Percentiles rank a stretch among this genome's conserved stretches.
Evolutionary conservation across 805 yeast species (phyloP).

Genomic region (Deakozyma indianensis): DNA sequence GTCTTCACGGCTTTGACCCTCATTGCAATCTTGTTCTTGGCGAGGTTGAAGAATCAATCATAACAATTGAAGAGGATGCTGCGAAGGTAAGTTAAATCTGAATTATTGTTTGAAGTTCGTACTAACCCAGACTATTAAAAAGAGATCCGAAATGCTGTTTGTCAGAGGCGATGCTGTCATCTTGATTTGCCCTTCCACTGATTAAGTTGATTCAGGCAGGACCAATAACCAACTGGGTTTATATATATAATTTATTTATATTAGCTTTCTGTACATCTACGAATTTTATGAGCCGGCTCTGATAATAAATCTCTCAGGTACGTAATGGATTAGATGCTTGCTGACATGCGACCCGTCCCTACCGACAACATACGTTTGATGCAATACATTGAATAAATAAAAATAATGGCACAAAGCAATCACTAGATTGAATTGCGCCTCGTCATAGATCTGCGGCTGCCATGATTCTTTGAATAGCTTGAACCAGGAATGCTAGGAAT

Average conservation of each 20-base stretch:
- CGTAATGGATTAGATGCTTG: too few species aligned
- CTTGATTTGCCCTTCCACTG: slow-evolving; percentile 39
- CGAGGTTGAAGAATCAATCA: slow-evolving; percentile 78
- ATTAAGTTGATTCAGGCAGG: slow-evolving; percentile 3
- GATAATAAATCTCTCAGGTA: too few species aligned
- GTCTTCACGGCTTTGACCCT: slow-evolving; percentile 85
- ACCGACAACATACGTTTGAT: too few species aligned
- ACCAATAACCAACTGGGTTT: too few species aligned
- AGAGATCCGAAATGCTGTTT: slow-evolving; percentile 69
- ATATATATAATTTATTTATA: too few species aligned
- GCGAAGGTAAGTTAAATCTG: slow-evolving; percentile 18
- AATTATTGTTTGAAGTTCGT: slow-evolving; percentile 1
- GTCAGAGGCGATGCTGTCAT: slow-evolving; percentile 98
- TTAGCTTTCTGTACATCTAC: not conserved
- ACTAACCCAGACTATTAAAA: slow-evolving; percentile 31
- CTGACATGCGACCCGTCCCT: too few species aligned
- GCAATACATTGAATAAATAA: not conserved
- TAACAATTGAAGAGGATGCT: slow-evolving; percentile 36
- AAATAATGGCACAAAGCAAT: too few species aligned
- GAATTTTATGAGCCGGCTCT: not conserved
- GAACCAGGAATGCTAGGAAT: slow-evolving; percentile 53
- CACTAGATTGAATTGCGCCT: slow-evolving; percentile 46
- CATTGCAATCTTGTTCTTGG: slow-evolving; percentile 94
- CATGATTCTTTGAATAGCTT: slow-evolving; percentile 17
- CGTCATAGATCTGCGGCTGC: slow-evolving; percentile 20